These are phyloP conservation scores for Alternaria viburni DNA, from an alignment of 2,329 filamentous ascomycete species.

Conservation along the genomic window DNA sequence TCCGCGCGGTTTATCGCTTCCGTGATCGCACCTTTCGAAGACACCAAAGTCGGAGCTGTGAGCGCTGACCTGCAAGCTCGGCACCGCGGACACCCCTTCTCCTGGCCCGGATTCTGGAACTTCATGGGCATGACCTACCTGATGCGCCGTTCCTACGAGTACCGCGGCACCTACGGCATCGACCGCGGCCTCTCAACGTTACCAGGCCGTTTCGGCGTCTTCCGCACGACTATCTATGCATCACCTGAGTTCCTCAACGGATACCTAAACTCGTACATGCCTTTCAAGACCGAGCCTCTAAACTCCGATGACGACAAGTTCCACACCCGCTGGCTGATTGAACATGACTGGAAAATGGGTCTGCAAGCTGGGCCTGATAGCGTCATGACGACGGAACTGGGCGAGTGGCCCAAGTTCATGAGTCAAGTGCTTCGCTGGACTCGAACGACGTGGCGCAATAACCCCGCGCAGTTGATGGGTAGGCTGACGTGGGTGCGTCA, in stretches of 20 bases:
- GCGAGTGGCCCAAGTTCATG: neutral
- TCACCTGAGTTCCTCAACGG: neutral
- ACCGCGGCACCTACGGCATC: conserved; percentile 5
- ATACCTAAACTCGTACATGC: neutral
- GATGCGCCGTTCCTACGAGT: neutral
- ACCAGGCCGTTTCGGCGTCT: conserved; percentile 4
- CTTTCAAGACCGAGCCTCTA: fast-evolving
- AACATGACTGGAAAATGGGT: neutral
- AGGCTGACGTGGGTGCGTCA: neutral
- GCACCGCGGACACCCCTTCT: neutral
- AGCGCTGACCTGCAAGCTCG: neutral
- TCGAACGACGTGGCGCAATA: neutral
- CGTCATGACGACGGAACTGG: neutral
- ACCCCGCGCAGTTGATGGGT: neutral
- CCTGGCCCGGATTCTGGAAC: neutral
- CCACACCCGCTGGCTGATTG: neutral
- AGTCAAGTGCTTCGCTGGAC: neutral
- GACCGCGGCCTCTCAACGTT: neutral
- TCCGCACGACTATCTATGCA: neutral
- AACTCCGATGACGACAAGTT: neutral
- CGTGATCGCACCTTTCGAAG: neutral
- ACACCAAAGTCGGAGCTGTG: neutral
- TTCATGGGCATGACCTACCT: conserved; percentile 3
- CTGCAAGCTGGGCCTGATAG: neutral
- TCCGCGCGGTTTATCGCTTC: neutral